Base-by-base conservation (phyloP, 83 land plant genomes). In the Thuja plicata region DNA sequence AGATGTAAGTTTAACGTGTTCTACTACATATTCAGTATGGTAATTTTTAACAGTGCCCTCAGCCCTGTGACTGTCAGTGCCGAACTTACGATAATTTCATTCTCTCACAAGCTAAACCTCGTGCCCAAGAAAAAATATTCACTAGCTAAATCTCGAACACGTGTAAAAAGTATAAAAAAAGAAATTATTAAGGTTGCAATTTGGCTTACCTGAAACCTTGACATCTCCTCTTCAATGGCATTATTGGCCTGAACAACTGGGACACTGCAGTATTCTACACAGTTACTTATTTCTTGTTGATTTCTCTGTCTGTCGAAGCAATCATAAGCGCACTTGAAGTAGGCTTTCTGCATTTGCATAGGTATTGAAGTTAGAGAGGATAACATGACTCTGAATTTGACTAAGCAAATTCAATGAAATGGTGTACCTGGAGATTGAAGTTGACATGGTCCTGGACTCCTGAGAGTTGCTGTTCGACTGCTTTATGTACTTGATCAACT, bases 251-350 rank as follows among this genome's bases (percentile, higher is more conserved):
- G 87, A 8, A 91, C 62, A 79, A 91, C 95, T 1, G 97, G 97
- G 40, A 92, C 91, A 76, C 94, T 92, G 89, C 97, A 95, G 66
- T 90, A 89, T 48, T 95, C 97, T 32, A 95, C 97, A 78, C 97
- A 95, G 62, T 91, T 90, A 77, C 86, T 91, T 27, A 95, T 93
- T 84, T 92, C 95, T 16, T 94, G 91, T 32, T 94, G 93, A 71
- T 82, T 87, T 32, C 92, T 91, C 17, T 87, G 90, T 89, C 95
- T 88, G 43, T 95, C 97, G 74, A 95, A 95, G 91, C 97, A 95
- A 52, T 95, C 94, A 43, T 95, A 92, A 6, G 97, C 95, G 86
- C 97, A 95, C 76, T 92, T 93, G 92, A 95, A 95, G 89, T 95
- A 95, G 13, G 93, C 95, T 92, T 94, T 87, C 95, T 95, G 92